Conservation (phyloP, 2,329 filamentous ascomycete species). For the Colletotrichum gigasporum region DNA sequence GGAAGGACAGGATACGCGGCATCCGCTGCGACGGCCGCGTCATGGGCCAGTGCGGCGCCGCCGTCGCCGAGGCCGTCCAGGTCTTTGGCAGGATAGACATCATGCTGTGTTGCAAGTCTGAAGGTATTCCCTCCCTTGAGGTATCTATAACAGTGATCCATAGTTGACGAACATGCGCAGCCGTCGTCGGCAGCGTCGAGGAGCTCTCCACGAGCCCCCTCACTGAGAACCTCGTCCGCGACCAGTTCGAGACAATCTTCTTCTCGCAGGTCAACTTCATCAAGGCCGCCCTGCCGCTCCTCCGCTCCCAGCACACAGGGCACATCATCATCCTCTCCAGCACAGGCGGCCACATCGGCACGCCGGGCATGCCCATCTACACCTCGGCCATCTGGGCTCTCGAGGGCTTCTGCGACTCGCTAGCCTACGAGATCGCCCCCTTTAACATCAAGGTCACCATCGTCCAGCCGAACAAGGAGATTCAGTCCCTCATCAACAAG, state of each 20-base stretch:
- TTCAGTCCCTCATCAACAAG: conserved; percentile 85
- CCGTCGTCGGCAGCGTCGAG: conserved; percentile 89
- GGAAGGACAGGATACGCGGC: conserved; percentile 79
- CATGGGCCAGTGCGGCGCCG: conserved; percentile 81
- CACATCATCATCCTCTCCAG: conserved; percentile 92
- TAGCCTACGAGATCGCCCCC: conserved; percentile 95
- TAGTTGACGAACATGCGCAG: conserved; percentile 51
- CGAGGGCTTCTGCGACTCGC: conserved; percentile 93
- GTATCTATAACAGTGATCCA: not conserved
- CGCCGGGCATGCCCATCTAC: conserved; percentile 89
- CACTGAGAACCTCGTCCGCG: conserved; percentile 81
- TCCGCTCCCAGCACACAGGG: conserved; percentile 82
- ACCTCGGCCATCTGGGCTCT: conserved; percentile 94
- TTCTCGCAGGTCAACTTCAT: conserved; percentile 97
- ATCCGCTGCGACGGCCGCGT: conserved; percentile 71
- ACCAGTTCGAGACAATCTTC: conserved; percentile 95
- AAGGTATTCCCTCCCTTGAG: conserved; percentile 65
- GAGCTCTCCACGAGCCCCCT: conserved; percentile 80
- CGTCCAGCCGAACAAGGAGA: conserved; percentile 94
- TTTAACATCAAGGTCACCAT: conserved; percentile 98
- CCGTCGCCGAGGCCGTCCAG: conserved; percentile 85
- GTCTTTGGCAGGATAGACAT: conserved; percentile 91
- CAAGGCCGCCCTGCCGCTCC: conserved; percentile 82
- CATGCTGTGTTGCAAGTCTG: conserved; percentile 86
- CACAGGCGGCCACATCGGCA: conserved; percentile 91